Base-by-base conservation (phyloP, 164 flowering plant genomes). In the Buxus sempervirens region DNA sequence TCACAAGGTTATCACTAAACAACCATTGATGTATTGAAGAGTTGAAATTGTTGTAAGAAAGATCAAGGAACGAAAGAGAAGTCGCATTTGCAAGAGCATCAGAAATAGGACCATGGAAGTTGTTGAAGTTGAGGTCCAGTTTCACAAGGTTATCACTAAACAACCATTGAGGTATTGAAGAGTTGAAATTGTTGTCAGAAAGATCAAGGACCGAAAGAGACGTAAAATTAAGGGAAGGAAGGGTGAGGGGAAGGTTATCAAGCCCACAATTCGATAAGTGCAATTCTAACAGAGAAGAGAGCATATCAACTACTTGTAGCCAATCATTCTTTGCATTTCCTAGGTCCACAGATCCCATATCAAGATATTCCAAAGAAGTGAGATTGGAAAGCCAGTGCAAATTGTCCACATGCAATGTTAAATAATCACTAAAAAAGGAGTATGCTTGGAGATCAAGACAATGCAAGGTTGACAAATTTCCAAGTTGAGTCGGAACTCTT, bases 81-180 rank as follows among this genome's bases (percentile, higher is more conserved):
- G 32, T 51, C 51, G 60, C 1, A 22, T 66, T 25, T 14, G 1
- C 61, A 65, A 72, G 60, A 2, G 25, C 42, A 36, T 65, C 70
- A 13, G n/a, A n/a, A n/a, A n/a, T n/a, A n/a, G n/a, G n/a, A n/a
- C n/a, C n/a, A n/a, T n/a, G n/a, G n/a, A n/a, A n/a, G n/a, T n/a
- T n/a, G n/a, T n/a, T n/a, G n/a, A n/a, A n/a, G n/a, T n/a, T n/a
- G n/a, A n/a, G n/a, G 15, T 65, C 41, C 24, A 72, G 69, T 36
- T 51, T 19, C 14, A 10, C 41, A 53, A 72, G 74, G 18, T 14
- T 41, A 27, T n/a, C n/a, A 23, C 25, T 59, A n/a, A 38, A 71
- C 56, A 71, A 28, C 74, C 74, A 71, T 23, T 49, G 20, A n/a
- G 74, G 74, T 16, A 71, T 21, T 19, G 60, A 18, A 5, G 74